These are phyloP conservation scores for Cytospora paraplurivora DNA, from an alignment of 2,329 filamentous ascomycete species.

Conservation along the genomic window DNA sequence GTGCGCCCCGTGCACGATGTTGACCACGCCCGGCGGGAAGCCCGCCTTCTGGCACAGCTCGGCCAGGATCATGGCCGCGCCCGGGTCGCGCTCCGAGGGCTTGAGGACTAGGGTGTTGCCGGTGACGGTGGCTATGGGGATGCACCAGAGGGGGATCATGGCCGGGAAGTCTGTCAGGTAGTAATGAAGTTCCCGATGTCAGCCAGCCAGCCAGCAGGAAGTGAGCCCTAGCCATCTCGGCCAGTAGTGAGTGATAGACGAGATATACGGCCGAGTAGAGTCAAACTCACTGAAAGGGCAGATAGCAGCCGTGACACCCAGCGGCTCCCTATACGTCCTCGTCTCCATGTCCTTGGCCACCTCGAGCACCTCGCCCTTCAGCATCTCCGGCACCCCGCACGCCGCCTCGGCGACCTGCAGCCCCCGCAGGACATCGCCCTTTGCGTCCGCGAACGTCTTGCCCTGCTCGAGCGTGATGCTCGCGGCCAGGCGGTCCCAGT, in stretches of 20 bases:
- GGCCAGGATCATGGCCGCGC: slow-evolving; percentile 81
- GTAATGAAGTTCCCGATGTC: neutral
- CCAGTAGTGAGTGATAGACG: too few relatives aligned
- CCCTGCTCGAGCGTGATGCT: slow-evolving; percentile 88
- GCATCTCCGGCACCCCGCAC: slow-evolving; percentile 76
- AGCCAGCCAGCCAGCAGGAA: too few relatives aligned
- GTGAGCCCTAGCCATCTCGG: too few relatives aligned
- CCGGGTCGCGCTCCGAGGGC: slow-evolving; percentile 83
- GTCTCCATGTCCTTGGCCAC: slow-evolving; percentile 92
- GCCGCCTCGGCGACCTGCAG: slow-evolving; percentile 84
- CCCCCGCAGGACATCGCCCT: slow-evolving; percentile 78
- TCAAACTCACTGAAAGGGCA: slow-evolving; percentile 76
- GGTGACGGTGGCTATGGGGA: slow-evolving; percentile 80
- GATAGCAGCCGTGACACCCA: slow-evolving; percentile 80
- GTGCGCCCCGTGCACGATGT: slow-evolving; percentile 79
- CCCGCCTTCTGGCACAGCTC: slow-evolving; percentile 79
- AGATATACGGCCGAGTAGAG: slow-evolving; percentile 20
- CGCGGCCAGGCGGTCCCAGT: slow-evolving; percentile 82
- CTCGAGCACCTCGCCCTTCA: slow-evolving; percentile 82
- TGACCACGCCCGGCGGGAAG: slow-evolving; percentile 80
- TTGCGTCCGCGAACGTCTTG: slow-evolving; percentile 83
- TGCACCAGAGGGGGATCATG: slow-evolving; percentile 92
- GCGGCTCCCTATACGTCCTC: slow-evolving; percentile 75
- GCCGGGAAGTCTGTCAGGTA: slow-evolving; percentile 72
- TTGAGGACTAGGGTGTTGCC: slow-evolving; percentile 85